A percentile compares a stretch with the other conserved stretches of the same genome.
These are phyloP conservation scores for Neonectria ditissima DNA, from an alignment of 2,329 filamentous ascomycete genomes.

Conservation along the genomic window DNA sequence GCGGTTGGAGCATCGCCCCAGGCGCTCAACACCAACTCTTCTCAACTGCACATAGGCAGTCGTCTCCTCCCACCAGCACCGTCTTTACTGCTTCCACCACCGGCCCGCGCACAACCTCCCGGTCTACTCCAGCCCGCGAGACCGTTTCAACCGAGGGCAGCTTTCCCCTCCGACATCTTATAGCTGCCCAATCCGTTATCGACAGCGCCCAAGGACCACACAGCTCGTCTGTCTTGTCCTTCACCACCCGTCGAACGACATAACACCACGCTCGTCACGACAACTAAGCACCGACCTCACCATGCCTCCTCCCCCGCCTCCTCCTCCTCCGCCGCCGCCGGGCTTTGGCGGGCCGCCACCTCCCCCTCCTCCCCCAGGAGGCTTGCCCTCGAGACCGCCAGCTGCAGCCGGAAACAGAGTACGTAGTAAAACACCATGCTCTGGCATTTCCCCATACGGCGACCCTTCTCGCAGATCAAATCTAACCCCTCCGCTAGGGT, in stretches of 20 bases:
- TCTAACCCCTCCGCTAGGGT: constrained; percentile 65
- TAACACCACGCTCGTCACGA: constrained; percentile 28
- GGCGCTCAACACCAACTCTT: constrained; percentile 25
- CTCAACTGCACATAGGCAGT: constrained; percentile 4
- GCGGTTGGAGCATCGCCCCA: constrained; percentile 17
- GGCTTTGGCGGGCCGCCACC: constrained; percentile 74
- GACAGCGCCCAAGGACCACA: constrained; percentile 30
- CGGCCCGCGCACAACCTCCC: not conserved
- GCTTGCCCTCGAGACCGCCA: constrained; percentile 68
- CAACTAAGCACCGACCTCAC: constrained; percentile 18
- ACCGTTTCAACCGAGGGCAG: constrained; percentile 10
- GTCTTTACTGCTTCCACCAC: constrained; percentile 9
- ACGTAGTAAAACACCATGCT: constrained; percentile 50
- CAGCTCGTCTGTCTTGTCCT: constrained; percentile 21
- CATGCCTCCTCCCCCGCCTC: constrained; percentile 70
- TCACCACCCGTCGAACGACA: constrained; percentile 31
- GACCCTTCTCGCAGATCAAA: not conserved
- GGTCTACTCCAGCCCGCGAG: not conserved
- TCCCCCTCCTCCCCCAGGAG: constrained; percentile 68
- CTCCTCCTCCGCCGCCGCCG: constrained; percentile 76
- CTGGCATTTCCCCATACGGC: not conserved
- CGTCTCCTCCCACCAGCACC: constrained; percentile 1
- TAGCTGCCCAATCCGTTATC: constrained; percentile 30
- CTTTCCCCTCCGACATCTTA: constrained; percentile 14
- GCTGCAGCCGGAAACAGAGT: constrained; percentile 69